Conservation (phyloP, 257 asterid genomes). For the Solanum chaucha region DNA sequence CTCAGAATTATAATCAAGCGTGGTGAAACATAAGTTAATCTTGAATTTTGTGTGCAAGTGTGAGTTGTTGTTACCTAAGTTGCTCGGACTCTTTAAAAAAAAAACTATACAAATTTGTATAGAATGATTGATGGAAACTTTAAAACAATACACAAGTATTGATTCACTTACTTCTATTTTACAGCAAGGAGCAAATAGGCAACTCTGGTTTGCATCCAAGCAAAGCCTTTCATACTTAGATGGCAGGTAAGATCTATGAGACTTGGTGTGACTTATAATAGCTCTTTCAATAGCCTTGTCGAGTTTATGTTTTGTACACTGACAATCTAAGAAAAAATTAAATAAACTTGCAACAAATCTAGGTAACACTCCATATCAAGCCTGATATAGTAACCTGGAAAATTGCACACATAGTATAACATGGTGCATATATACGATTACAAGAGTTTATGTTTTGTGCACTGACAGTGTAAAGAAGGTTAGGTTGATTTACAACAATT, state of each 20-base stretch:
- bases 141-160: neutral
- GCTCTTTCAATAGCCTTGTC: neutral
- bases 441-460: neutral
- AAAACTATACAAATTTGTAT: neutral
- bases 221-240: slow-evolving; percentile 81
- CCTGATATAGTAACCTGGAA: neutral
- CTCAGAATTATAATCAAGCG: neutral
- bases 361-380: neutral
- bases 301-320: neutral
- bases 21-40: neutral
- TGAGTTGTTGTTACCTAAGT: neutral
- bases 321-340: neutral
- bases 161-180: neutral
- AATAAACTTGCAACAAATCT: neutral
- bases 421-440: neutral
- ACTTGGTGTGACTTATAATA: neutral
- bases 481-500: neutral
- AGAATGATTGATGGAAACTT: neutral
- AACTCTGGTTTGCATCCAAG: slow-evolving; percentile 78
- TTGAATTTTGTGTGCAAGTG: neutral
- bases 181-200: slow-evolving; percentile 83
- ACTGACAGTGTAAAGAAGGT: neutral
- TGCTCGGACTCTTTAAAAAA: neutral
- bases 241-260: slow-evolving; percentile 45
- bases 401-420: neutral